phyloP scores from a whole-genome alignment of 1,284 basidiomycete genomes.

The Ceratobasidium sp. region DNA sequence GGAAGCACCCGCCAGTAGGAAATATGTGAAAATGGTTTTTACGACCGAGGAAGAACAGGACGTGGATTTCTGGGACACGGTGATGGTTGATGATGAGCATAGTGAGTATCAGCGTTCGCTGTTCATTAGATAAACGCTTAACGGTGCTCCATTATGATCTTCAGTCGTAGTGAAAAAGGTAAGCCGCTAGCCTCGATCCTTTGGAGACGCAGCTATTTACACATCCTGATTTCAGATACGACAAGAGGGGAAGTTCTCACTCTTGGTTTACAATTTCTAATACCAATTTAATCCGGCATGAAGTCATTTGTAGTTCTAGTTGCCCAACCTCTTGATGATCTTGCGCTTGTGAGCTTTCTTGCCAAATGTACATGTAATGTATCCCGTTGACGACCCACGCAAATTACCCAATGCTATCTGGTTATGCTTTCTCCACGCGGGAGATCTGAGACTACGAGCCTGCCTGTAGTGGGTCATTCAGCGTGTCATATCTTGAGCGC shows the following conservation, averaged over 20 bases:
- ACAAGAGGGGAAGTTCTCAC: slow-evolving; percentile 1
- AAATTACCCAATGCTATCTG: too few relatives aligned
- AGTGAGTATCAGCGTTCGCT: slow-evolving; percentile 4
- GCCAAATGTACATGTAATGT: background rate
- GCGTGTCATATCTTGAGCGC: too few relatives aligned
- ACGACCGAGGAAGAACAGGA: background rate
- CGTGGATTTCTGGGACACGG: background rate
- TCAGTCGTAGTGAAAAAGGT: slow-evolving; percentile 20
- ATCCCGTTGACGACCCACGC: background rate
- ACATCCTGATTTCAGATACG: background rate
- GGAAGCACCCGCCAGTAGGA: background rate
- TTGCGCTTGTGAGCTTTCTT: background rate
- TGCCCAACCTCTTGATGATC: background rate
- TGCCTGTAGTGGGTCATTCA: too few relatives aligned
- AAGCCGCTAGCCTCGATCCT: background rate
- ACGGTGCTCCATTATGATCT: background rate
- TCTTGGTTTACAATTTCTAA: slow-evolving; percentile 19
- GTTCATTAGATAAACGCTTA: background rate
- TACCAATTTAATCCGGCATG: background rate
- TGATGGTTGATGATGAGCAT: slow-evolving; percentile 37
- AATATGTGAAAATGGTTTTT: background rate
- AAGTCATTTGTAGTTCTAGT: background rate
- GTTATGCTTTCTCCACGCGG: too few relatives aligned
- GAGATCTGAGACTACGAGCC: too few relatives aligned
- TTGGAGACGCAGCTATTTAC: background rate